Base-by-base conservation (phyloP, 2,329 filamentous ascomycete genomes). In the Cytospora mali region DNA sequence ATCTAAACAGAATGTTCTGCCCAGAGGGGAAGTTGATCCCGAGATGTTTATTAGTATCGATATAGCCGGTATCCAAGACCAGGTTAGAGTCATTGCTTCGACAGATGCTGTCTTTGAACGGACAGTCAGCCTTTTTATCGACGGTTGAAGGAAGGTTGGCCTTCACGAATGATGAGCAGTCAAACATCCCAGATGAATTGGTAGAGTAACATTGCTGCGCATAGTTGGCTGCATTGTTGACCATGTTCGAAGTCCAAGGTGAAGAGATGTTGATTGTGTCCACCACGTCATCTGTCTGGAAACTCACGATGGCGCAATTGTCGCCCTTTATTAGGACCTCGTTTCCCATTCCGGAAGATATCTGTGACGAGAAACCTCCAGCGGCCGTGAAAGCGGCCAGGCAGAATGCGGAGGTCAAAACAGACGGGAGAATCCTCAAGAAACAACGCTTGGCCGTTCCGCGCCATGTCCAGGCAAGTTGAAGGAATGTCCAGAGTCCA, bases 201-300 rank as follows among this genome's bases (percentile, higher is more conserved):
- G 31, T 51, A 6, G 42, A 16, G 27, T 70, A 71, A 55, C 69
- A 71, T 16, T 67, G 65, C 2, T 58, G 49, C 1, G 66, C 65
- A 21, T 70, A 68, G 10, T 54, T 62, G 2, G 56, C 58, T 3
- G 33, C 33, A 3, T 35, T 57, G 29, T 29, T 55, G 16, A 55
- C 11, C 7, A 14, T 21, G 18, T 46, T 28, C 3, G 53, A 42
- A 2, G 13, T 1, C 6, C n/a, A 42, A 2, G 2, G 23, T 1
- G 3, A 5, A 11, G 5, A 5, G n/a, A 4, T 0, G n/a, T 28
- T 28, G 13, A 35, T 13, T 4, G 31, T 18, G n/a, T 27, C 31
- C 2, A 23, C 4, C 7, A 13, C 35, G 14, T 18, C 1, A 3
- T 3, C 6, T 0, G 1, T 31, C 28, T 1, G 3, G 0, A 9